Percentiles rank a stretch among this genome's conserved stretches.
Evolutionary conservation across 2,329 filamentous ascomycete species (phyloP).

Genomic region (Ceratocystis ficicola): DNA sequence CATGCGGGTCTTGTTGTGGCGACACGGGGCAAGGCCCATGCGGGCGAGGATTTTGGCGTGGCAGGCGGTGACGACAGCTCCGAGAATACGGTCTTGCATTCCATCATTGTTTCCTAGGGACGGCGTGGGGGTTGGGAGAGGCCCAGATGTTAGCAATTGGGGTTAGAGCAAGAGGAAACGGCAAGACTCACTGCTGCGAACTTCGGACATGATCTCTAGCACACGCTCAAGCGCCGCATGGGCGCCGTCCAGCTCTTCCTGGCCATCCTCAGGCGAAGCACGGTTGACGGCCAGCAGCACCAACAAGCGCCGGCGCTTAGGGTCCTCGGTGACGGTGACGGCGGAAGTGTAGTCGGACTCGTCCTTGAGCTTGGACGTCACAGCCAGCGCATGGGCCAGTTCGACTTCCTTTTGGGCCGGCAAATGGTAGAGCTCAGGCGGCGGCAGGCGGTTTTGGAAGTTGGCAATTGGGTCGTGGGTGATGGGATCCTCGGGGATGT

Average conservation of each 20-base stretch:
- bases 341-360: slow-evolving; percentile 21
- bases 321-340: slow-evolving; percentile 19
- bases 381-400: slow-evolving; percentile 20
- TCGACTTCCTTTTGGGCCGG: slow-evolving; percentile 20
- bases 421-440: slow-evolving; percentile 13
- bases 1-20: slow-evolving; percentile 22
- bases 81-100: slow-evolving; percentile 18
- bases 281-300: slow-evolving; percentile 21
- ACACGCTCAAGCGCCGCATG: slow-evolving; percentile 15
- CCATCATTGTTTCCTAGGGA: slow-evolving; percentile 17
- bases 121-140: not conserved
- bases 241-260: slow-evolving; percentile 14
- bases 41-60: slow-evolving; percentile 21
- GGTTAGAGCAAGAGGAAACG: not conserved
- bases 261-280: slow-evolving; percentile 18
- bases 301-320: slow-evolving; percentile 6
- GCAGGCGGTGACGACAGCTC: slow-evolving; percentile 17
- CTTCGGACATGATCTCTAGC: slow-evolving; percentile 17
- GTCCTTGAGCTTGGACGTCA: slow-evolving; percentile 21
- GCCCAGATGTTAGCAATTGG: not conserved
- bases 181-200: slow-evolving; percentile 18
- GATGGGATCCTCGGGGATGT: slow-evolving; percentile 21
- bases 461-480: slow-evolving; percentile 16
- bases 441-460: slow-evolving; percentile 8
- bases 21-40: slow-evolving; percentile 20